A percentile compares a stretch with the other conserved stretches of the same genome.
Evolutionary conservation across 2,329 filamentous ascomycete genomes (phyloP).

Genomic region (Diaporthe australafricana): DNA sequence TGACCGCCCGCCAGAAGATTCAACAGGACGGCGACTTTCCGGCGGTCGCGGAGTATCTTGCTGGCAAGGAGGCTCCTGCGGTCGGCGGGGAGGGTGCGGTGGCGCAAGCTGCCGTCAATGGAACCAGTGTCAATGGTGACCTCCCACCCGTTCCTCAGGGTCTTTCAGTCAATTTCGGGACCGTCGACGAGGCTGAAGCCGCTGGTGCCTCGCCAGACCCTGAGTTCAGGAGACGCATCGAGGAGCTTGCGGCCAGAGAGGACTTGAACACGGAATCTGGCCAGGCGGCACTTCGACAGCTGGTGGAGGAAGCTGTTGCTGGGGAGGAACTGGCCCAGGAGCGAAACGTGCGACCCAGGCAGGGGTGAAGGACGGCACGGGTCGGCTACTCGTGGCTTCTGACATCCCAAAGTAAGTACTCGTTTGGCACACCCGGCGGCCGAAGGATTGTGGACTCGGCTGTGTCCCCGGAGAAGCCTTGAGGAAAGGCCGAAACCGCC

Average conservation of each 20-base stretch:
- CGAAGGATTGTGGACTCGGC: conserved; percentile 67
- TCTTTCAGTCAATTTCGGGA: conserved; percentile 81
- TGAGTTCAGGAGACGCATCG: conserved; percentile 86
- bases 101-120: conserved; percentile 44
- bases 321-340: conserved; percentile 73
- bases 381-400: conserved; percentile 55
- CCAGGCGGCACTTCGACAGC: conserved; percentile 80
- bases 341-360: conserved; percentile 72
- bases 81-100: conserved; percentile 39
- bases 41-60: conserved; percentile 79
- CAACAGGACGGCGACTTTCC: conserved; percentile 82
- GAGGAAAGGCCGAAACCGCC: conserved; percentile 63
- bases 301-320: conserved; percentile 84
- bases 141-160: conserved; percentile 79
- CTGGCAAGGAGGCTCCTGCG: conserved; percentile 44
- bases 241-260: conserved; percentile 84
- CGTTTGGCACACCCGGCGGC: conserved; percentile 58
- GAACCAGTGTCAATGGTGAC: conserved; percentile 46
- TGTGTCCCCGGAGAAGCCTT: conserved; percentile 55
- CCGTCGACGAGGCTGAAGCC: conserved; percentile 72
- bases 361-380: conserved; percentile 56
- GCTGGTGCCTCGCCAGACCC: conserved; percentile 72
- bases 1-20: conserved; percentile 86
- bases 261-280: conserved; percentile 87
- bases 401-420: conserved; percentile 73